Evolutionary conservation across 352 stramenopile genomes (phyloP).

Genomic region (Phytophthora citrophthora): DNA sequence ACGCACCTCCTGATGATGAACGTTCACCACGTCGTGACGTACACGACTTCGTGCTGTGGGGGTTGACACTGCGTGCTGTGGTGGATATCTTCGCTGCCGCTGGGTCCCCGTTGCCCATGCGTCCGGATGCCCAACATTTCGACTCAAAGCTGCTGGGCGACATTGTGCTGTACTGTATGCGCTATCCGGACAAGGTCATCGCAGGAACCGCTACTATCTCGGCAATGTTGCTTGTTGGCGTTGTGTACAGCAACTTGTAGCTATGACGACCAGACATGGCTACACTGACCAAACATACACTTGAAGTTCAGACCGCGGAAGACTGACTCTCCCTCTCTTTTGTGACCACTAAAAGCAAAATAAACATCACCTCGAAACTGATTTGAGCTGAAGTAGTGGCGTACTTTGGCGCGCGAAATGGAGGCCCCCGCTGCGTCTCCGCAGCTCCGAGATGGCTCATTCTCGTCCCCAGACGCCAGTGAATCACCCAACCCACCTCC

Average conservation of each 20-base stretch:
- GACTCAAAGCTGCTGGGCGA: constrained; percentile 57
- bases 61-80: constrained; percentile 78
- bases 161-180: constrained; percentile 58
- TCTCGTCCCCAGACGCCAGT: constrained; percentile 15
- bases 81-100: constrained; percentile 53
- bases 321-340: constrained; percentile 7
- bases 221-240: constrained; percentile 46
- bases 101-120: constrained; percentile 53
- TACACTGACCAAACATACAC: not conserved
- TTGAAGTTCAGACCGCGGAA: constrained; percentile 3
- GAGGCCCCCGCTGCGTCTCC: constrained; percentile 26
- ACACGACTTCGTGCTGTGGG: constrained; percentile 88
- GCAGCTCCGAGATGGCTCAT: not conserved
- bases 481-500: constrained; percentile 10
- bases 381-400: constrained; percentile 12
- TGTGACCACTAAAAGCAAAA: constrained; percentile 13
- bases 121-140: constrained; percentile 60
- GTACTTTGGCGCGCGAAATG: constrained; percentile 16
- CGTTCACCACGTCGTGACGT: constrained; percentile 39
- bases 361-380: constrained; percentile 24
- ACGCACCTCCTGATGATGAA: constrained; percentile 49
- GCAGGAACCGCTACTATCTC: constrained; percentile 49
- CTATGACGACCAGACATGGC: not conserved
- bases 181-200: constrained; percentile 58
- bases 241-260: constrained; percentile 54